These are phyloP conservation scores for Cystobasidium pallidum DNA, from an alignment of 1,284 basidiomycete species.

Conservation along the genomic window DNA sequence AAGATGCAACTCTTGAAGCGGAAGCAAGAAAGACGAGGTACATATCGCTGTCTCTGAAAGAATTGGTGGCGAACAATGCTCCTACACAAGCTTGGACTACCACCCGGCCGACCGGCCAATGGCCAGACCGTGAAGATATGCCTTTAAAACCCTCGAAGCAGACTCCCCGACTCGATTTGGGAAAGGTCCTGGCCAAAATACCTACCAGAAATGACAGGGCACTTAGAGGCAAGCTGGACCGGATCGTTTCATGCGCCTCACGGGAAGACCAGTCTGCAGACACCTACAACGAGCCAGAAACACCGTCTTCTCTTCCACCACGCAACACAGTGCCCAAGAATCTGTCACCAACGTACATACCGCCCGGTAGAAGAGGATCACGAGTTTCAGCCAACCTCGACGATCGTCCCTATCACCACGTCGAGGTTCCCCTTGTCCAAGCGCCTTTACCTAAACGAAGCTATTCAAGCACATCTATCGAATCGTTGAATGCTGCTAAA, in stretches of 20 bases:
- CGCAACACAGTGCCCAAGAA: constrained; percentile 25
- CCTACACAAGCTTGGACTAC: constrained; percentile 8
- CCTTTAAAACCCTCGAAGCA: not conserved
- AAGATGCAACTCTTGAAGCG: constrained; percentile 11
- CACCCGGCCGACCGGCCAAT: not conserved
- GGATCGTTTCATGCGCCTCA: not conserved
- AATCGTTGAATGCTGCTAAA: not conserved
- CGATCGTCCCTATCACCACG: not conserved
- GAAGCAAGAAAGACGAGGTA: constrained; percentile 20
- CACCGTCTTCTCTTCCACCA: constrained; percentile 36
- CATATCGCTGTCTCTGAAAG: not conserved
- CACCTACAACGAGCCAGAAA: constrained; percentile 10
- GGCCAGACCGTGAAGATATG: not conserved
- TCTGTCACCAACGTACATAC: constrained; percentile 22
- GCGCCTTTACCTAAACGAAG: constrained; percentile 13
- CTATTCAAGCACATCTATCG: constrained; percentile 5
- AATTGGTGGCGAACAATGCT: not conserved
- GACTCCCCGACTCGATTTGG: not conserved
- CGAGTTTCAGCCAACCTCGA: not conserved
- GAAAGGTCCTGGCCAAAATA: constrained; percentile 3
- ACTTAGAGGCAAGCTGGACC: constrained; percentile 1
- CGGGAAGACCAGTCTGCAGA: not conserved
- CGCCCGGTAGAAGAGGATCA: constrained; percentile 31
- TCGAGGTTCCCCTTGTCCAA: constrained; percentile 6
- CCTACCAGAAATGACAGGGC: constrained; percentile 11